Percentiles rank a stretch among this genome's conserved stretches.
phyloP scores from a whole-genome alignment of 805 yeast species.

The Cyberlindnera mycetangii region DNA sequence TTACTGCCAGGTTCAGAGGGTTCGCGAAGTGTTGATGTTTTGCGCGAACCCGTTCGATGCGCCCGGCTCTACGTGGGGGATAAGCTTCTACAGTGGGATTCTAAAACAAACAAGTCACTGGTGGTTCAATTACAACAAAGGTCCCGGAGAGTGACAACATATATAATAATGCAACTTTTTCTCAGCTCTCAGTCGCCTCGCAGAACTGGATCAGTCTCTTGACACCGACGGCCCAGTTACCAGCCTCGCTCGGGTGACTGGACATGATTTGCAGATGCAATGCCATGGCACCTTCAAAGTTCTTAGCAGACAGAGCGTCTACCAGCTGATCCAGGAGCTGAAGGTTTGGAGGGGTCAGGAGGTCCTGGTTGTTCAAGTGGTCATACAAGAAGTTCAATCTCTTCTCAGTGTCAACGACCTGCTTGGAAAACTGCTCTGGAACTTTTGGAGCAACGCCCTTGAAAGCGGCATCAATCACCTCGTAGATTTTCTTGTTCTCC shows the following conservation, averaged over 20 bases:
- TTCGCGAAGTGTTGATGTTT: too few relatives aligned
- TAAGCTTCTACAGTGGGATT: too few relatives aligned
- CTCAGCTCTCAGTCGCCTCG: constrained; percentile 29
- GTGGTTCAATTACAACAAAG: neutral
- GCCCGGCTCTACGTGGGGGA: neutral
- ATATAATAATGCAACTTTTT: neutral
- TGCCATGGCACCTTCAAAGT: constrained; percentile 57
- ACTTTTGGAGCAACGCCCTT: constrained; percentile 74
- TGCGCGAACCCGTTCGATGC: constrained; percentile 9
- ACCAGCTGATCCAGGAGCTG: constrained; percentile 50
- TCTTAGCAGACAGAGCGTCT: constrained; percentile 44
- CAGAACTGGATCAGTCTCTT: constrained; percentile 81
- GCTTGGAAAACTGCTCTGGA: constrained; percentile 72
- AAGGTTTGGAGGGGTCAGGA: constrained; percentile 56
- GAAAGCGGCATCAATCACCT: constrained; percentile 52
- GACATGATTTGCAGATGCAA: constrained; percentile 59
- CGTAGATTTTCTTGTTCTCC: constrained; percentile 53
- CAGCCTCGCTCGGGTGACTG: constrained; percentile 67
- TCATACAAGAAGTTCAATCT: constrained; percentile 74
- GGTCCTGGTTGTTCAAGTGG: constrained; percentile 70
- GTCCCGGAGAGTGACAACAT: too few relatives aligned
- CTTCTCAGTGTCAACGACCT: constrained; percentile 76
- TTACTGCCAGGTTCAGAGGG: too few relatives aligned
- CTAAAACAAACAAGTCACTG: neutral
- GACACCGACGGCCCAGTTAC: constrained; percentile 91